Evolutionary conservation across 1,139 yeast genomes (phyloP), one percentile per base, ranked within the genome.

Genomic region (Geotrichum histeridarum): DNA sequence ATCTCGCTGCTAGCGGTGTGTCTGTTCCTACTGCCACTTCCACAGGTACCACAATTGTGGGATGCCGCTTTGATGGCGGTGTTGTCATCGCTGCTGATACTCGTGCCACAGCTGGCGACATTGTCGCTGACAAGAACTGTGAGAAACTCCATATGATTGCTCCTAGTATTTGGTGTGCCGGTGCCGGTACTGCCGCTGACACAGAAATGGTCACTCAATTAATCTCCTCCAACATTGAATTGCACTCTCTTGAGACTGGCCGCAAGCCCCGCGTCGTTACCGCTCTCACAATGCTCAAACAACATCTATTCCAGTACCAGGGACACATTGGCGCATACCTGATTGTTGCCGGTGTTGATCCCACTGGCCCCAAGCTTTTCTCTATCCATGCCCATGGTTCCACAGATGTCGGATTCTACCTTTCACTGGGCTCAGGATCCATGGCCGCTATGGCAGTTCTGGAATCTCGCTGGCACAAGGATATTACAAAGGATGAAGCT

Each of bases 111-210:
- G 84, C 94, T 41, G 99, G 99, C 22, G 84, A 83, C 57, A 90
- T 93, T 64, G 98, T 93, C 37, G 99, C 99, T 14, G 98, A 93
- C 74, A 91, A 93, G 76, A 93, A 93, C 75, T 91, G 98, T 78
- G 97, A 91, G 69, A 93, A 93, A 73, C 77, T 93, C 61, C 99
- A 93, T 73, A 77, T 95, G 65, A 80, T 93, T 64, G 81, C 97
- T 1, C 97, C 99, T 11, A 81, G 80, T 68, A 93, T 93, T 67
- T 93, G 99, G 99, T 93, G 98, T 81, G 97, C 97, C 54, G 99
- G 99, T 65, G 99, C 99, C 3, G 99, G 99, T 70, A 93, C 99
- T 17, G 99, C 99, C 46, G 99, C 99, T n/a, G 99, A 93, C 70
- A 93, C 97, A 9, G 98, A 93, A 70, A 86, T 86, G 87, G 96